Evolutionary conservation across 83 land plant genomes (phyloP).

Genomic region (Diphasiastrum complanatum): DNA sequence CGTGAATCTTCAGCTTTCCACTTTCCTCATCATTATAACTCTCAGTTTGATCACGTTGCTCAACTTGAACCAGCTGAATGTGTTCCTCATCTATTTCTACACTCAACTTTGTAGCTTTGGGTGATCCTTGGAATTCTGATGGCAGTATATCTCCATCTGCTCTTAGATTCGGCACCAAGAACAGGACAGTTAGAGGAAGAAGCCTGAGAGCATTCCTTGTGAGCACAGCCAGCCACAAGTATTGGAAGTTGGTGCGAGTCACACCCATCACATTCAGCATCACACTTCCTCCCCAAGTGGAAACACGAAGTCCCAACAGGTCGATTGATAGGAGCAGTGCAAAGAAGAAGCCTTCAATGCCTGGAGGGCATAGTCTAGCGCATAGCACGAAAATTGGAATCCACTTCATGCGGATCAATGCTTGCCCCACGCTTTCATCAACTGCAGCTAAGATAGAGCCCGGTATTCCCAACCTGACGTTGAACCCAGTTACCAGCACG

Average conservation of each 20-base stretch:
- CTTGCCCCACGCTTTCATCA: slow-evolving; percentile 44
- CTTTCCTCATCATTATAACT: too few species aligned
- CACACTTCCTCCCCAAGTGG: slow-evolving; percentile 68
- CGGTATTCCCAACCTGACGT: slow-evolving; percentile 53
- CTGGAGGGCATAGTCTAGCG: slow-evolving; percentile 72
- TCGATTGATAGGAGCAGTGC: slow-evolving; percentile 88
- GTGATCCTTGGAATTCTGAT: too few species aligned
- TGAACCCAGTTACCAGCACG: slow-evolving; percentile 51
- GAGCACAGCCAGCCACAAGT: slow-evolving; percentile 66
- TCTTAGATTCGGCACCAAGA: slow-evolving; percentile 63
- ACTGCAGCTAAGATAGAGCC: slow-evolving; percentile 56
- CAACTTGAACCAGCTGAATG: too few species aligned
- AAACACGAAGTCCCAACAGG: slow-evolving; percentile 49
- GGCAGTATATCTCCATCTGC: too few species aligned
- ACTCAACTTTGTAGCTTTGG: too few species aligned
- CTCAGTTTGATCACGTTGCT: too few species aligned
- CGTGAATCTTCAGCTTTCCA: too few species aligned
- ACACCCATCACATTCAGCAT: slow-evolving; percentile 55
- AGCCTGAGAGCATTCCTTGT: slow-evolving; percentile 56
- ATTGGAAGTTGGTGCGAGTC: slow-evolving; percentile 49
- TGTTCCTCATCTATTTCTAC: too few species aligned
- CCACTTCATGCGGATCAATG: slow-evolving; percentile 64
- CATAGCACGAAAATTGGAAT: slow-evolving; percentile 85
- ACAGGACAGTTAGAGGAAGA: slow-evolving; percentile 44
- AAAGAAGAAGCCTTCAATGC: slow-evolving; percentile 91